A percentile compares a stretch with the other conserved stretches of the same genome.
phyloP scores from a whole-genome alignment of 2,329 filamentous ascomycete species.

The Cladosporium sp. region DNA sequence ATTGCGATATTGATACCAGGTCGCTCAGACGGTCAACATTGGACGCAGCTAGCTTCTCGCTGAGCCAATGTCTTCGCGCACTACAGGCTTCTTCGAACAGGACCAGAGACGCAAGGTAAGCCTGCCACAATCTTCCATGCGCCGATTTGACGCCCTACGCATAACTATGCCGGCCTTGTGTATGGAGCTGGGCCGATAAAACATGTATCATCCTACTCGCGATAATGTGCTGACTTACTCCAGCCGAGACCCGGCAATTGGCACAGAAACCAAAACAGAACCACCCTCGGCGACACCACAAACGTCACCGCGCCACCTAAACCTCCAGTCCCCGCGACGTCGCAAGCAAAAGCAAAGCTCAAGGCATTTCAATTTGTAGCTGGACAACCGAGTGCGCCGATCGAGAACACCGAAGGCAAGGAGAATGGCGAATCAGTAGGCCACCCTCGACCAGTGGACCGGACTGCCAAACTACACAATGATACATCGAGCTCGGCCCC shows the following conservation, averaged over 20 bases:
- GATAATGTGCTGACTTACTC: slow-evolving; percentile 3
- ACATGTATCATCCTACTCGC: background rate
- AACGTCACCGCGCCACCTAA: slow-evolving; percentile 36
- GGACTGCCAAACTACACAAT: slow-evolving; percentile 15
- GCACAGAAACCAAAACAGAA: slow-evolving; percentile 26
- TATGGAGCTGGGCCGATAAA: background rate
- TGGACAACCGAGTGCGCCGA: slow-evolving; percentile 33
- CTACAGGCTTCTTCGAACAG: slow-evolving; percentile 56
- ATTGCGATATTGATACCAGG: slow-evolving; percentile 5
- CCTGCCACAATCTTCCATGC: background rate
- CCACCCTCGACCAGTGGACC: slow-evolving; percentile 1
- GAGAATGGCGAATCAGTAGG: slow-evolving; percentile 40
- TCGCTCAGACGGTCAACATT: background rate
- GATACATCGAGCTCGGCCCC: slow-evolving; percentile 19
- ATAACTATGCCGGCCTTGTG: background rate
- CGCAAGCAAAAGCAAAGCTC: slow-evolving; percentile 57
- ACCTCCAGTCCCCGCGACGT: slow-evolving; percentile 52
- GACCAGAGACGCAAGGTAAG: slow-evolving; percentile 45
- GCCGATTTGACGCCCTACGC: background rate
- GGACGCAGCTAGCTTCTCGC: background rate
- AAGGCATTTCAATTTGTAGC: slow-evolving; percentile 57
- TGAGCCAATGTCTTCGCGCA: slow-evolving; percentile 47
- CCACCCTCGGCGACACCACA: slow-evolving; percentile 28
- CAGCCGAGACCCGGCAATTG: slow-evolving; percentile 33
- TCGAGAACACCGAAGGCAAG: slow-evolving; percentile 40